phyloP scores from a whole-genome alignment of 176 grass and related monocot genomes.

The Elaeis guineensis region DNA sequence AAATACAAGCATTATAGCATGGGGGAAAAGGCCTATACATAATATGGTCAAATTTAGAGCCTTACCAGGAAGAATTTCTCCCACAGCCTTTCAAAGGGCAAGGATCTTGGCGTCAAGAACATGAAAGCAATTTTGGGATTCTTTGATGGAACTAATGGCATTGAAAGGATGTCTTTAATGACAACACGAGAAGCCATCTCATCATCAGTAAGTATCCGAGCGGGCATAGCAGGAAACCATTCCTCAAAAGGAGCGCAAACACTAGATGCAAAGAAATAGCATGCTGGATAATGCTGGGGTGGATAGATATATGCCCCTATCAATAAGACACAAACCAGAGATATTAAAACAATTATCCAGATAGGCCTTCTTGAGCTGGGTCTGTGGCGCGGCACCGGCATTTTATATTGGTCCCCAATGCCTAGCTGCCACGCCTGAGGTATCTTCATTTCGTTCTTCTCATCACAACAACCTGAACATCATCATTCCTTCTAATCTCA shows the following conservation, averaged over 20 bases:
- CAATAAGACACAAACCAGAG: slow-evolving; percentile 51
- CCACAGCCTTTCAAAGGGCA: slow-evolving; percentile 95
- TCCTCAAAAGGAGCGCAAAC: slow-evolving; percentile 61
- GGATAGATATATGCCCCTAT: slow-evolving; percentile 80
- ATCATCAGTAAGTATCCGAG: slow-evolving; percentile 53
- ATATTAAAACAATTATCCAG: slow-evolving; percentile 87
- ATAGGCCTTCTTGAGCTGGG: slow-evolving; percentile 54
- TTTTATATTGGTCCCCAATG: slow-evolving; percentile 51
- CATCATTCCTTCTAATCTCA: neutral
- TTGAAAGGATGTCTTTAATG: slow-evolving; percentile 59
- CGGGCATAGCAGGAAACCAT: slow-evolving; percentile 53
- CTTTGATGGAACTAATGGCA: slow-evolving; percentile 44
- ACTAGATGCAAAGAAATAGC: slow-evolving; percentile 76
- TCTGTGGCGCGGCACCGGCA: slow-evolving; percentile 44
- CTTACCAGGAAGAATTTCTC: slow-evolving; percentile 88
- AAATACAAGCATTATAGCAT: too few species aligned
- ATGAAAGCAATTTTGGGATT: slow-evolving; percentile 86
- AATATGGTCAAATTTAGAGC: slow-evolving; percentile 7
- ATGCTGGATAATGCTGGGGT: slow-evolving; percentile 51
- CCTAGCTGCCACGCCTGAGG: slow-evolving; percentile 25
- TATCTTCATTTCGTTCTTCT: slow-evolving; percentile 33
- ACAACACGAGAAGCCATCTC: slow-evolving; percentile 68
- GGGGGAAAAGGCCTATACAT: too few species aligned
- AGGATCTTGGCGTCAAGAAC: slow-evolving; percentile 82
- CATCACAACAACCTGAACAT: slow-evolving; percentile 5